phyloP scores from a whole-genome alignment of 1,284 basidiomycete genomes.

The Ustilago nuda region DNA sequence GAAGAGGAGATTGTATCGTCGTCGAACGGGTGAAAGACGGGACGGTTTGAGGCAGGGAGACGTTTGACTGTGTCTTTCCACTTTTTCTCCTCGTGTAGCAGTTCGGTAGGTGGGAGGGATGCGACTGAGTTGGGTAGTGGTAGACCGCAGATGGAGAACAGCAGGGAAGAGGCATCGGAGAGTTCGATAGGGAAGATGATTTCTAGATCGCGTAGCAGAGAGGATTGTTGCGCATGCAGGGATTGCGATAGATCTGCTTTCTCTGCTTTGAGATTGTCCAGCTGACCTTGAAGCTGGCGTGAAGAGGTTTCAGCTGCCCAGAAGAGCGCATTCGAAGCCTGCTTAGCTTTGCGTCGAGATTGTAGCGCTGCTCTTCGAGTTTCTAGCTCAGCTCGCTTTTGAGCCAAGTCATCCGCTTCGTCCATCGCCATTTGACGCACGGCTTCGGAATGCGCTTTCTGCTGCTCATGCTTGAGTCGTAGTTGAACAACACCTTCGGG shows the following conservation, averaged over 20 bases:
- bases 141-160: constrained; percentile 62
- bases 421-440: constrained; percentile 20
- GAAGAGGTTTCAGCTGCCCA: constrained; percentile 13
- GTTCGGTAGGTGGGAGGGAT: constrained; percentile 26
- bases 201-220: constrained; percentile 60
- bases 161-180: constrained; percentile 58
- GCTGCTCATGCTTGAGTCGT: constrained; percentile 31
- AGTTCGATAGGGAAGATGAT: constrained; percentile 66
- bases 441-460: constrained; percentile 15
- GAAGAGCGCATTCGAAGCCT: constrained; percentile 18
- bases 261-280: constrained; percentile 8
- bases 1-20: constrained; percentile 58
- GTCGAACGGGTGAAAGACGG: constrained; percentile 46
- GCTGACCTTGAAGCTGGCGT: constrained; percentile 11
- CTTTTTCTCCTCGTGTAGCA: constrained; percentile 36
- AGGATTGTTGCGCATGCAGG: constrained; percentile 42
- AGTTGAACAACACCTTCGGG: constrained; percentile 27
- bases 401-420: constrained; percentile 20
- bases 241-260: constrained; percentile 13
- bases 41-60: constrained; percentile 3
- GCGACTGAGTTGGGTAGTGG: constrained; percentile 60
- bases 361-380: constrained; percentile 17
- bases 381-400: constrained; percentile 17
- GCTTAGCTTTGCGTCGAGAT: constrained; percentile 22
- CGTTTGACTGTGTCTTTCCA: constrained; percentile 35